A percentile compares a stretch with the other conserved stretches of the same genome.
phyloP scores from a whole-genome alignment of 164 flowering plant species.

The Nymphaea colorata region DNA sequence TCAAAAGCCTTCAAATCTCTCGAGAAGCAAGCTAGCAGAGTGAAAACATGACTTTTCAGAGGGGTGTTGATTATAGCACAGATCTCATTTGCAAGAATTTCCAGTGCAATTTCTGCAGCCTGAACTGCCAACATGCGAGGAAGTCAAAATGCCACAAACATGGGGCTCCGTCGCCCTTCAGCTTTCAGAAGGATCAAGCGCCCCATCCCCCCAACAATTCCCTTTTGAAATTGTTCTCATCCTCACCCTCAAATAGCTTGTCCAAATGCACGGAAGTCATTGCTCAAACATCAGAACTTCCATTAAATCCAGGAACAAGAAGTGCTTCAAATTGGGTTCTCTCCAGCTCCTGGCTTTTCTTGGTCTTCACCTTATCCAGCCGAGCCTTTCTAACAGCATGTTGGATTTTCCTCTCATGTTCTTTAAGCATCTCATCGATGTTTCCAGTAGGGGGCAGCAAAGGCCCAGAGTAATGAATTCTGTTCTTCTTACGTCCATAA shows the following conservation, averaged over 20 bases:
- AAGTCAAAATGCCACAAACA: not conserved
- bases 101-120: not conserved
- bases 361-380: slow-evolving; percentile 37
- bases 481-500: slow-evolving; percentile 42
- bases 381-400: slow-evolving; percentile 86
- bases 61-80: not conserved
- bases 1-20: not conserved
- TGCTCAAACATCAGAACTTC: slow-evolving; percentile 13
- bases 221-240: too few species aligned
- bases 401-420: slow-evolving; percentile 88
- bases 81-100: not conserved
- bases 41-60: not conserved
- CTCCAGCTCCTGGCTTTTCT: slow-evolving; percentile 12
- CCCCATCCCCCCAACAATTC: too few species aligned
- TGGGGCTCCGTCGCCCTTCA: not conserved
- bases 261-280: not conserved
- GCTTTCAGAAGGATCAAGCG: not conserved
- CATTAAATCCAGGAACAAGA: slow-evolving; percentile 19
- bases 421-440: slow-evolving; percentile 83
- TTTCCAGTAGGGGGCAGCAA: slow-evolving; percentile 63
- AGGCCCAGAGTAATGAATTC: slow-evolving; percentile 85
- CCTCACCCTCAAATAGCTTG: not conserved
- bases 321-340: slow-evolving; percentile 28
- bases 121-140: not conserved
- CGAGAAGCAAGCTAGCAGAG: not conserved